Percentiles rank a stretch among this genome's conserved stretches.
These are phyloP conservation scores for Debaryomycetaceae sp. DNA, from an alignment of 1,139 yeast species.

Conservation along the genomic window DNA sequence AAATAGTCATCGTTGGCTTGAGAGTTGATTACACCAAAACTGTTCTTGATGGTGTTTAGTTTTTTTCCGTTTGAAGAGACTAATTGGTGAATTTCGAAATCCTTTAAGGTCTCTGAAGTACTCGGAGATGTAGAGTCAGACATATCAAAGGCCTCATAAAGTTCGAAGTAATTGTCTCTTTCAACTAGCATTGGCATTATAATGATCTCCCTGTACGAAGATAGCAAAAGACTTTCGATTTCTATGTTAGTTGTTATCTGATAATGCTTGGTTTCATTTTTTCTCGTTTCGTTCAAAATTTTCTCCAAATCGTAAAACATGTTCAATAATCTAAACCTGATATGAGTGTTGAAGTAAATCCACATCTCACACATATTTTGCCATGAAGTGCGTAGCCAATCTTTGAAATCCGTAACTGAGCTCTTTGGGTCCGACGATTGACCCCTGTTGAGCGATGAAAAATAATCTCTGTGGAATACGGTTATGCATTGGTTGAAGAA, in stretches of 20 bases:
- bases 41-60: neutral
- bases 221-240: slow-evolving; percentile 27
- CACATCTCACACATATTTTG: slow-evolving; percentile 20
- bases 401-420: neutral
- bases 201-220: slow-evolving; percentile 31
- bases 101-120: neutral
- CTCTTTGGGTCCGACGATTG: neutral
- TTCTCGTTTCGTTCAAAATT: slow-evolving; percentile 16
- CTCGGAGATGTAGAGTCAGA: neutral
- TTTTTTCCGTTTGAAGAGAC: neutral
- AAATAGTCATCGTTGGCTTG: neutral
- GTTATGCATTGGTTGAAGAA: slow-evolving; percentile 25
- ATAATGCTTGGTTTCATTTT: slow-evolving; percentile 6
- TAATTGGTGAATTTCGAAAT: neutral
- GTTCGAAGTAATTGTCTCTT: slow-evolving; percentile 13
- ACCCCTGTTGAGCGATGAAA: neutral
- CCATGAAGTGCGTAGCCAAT: slow-evolving; percentile 17
- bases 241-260: slow-evolving; percentile 16
- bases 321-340: slow-evolving; percentile 26
- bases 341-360: slow-evolving; percentile 31
- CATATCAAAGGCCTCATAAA: neutral
- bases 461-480: slow-evolving; percentile 21
- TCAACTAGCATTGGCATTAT: slow-evolving; percentile 26
- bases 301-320: slow-evolving; percentile 31
- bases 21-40: neutral